Base-by-base conservation (phyloP, 208 protist species). In the Crithidia expoeki region DNA sequence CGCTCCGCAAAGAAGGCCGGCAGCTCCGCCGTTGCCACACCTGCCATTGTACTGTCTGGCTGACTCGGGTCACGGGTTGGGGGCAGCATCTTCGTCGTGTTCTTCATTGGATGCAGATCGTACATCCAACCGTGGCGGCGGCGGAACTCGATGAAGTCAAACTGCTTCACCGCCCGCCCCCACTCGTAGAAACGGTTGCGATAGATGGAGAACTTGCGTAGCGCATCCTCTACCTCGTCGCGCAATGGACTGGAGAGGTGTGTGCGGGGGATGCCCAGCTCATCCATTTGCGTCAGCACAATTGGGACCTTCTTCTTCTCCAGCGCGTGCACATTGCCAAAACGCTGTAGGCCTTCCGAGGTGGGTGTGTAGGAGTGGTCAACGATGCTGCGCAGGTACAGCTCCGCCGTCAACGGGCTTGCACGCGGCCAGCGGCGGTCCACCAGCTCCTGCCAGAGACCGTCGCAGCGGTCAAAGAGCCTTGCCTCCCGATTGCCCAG, bases 271-370 rank as follows among this genome's bases (percentile, higher is more conserved):
- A 96, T 93, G 58, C 92, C 92, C 38, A 95, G 80, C 21, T 85
- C 80, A 53, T 92, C 86, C 84, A 96, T 87, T 68, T 95, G 88
- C 51, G 84, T 61, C 36, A 96, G 72, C 14, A 96, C 79, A 11
- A 94, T 51, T 4, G 92, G 92, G n/a, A 96, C 74, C 63, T 93
- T 94, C 66, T 96, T 96, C 76, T 94, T 92, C 75, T 96, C 89
- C 44, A 90, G 84, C 23, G 77, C 82, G 72, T 94, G 86, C 16
- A 94, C 72, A 69, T 88, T 85, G 32, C 88, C 88, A 42, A 94
- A 96, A 28, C 74, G 76, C 73, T 92, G 86, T 59, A 94, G 61
- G 19, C 80, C 80, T 33, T 79, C 81, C 56, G 84, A 89, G 36
- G 80, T 86, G 17, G 89, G 92, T 4, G 92, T 90, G 80, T 94